Evolutionary conservation across 1,284 basidiomycete species (phyloP).

Genomic region (Ustilago hordei): DNA sequence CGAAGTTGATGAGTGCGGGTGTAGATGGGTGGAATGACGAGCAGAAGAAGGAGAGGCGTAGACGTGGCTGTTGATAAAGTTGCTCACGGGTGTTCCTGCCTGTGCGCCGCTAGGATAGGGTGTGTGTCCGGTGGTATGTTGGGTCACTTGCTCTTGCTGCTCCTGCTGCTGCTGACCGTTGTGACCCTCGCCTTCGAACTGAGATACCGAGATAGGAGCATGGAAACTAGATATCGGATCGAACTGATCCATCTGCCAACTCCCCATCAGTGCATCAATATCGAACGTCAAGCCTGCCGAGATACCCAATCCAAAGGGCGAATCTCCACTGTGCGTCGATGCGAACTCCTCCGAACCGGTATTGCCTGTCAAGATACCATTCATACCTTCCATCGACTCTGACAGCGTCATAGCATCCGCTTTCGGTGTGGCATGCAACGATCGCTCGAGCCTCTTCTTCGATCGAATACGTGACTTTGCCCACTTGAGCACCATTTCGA

Average conservation of each 20-base stretch:
- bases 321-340: conserved; percentile 42
- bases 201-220: conserved; percentile 8
- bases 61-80: not conserved
- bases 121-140: conserved; percentile 7
- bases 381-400: conserved; percentile 24
- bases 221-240: conserved; percentile 26
- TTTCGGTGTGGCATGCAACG: conserved; percentile 33
- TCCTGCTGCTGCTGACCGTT: conserved; percentile 11
- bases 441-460: conserved; percentile 35
- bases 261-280: conserved; percentile 47
- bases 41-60: not conserved
- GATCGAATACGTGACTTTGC: conserved; percentile 42
- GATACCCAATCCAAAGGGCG: conserved; percentile 48
- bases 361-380: conserved; percentile 23
- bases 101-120: conserved; percentile 3
- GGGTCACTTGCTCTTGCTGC: conserved; percentile 1
- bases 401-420: conserved; percentile 25
- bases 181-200: conserved; percentile 1
- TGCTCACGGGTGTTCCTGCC: conserved; percentile 7
- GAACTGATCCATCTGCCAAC: conserved; percentile 42
- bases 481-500: conserved; percentile 63
- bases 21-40: conserved; percentile 3
- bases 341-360: conserved; percentile 40
- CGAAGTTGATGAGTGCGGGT: conserved; percentile 1
- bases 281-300: conserved; percentile 49